Percentiles rank a stretch among this genome's conserved stretches.
Evolutionary conservation across 2,329 filamentous ascomycete genomes (phyloP).

Genomic region (Cryphonectria nitschkei): DNA sequence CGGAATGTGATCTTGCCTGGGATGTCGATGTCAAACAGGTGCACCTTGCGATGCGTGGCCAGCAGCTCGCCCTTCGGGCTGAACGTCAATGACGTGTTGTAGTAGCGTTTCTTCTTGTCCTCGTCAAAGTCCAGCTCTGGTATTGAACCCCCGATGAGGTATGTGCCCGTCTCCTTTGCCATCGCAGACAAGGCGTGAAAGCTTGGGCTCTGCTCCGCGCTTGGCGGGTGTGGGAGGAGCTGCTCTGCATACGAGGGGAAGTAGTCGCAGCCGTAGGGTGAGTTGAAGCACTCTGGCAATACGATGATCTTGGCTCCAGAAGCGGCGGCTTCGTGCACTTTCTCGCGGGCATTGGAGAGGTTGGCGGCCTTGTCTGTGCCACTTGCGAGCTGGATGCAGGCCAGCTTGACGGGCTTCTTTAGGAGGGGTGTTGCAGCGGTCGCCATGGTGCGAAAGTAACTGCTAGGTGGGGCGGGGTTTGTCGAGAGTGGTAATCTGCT

Average conservation of each 20-base stretch:
- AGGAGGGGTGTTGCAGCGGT: conserved; percentile 53
- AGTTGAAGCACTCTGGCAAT: conserved; percentile 98
- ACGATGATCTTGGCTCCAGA: conserved; percentile 84
- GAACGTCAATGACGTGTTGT: conserved; percentile 91
- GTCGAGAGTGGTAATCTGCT: conserved; percentile 12
- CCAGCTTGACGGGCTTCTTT: conserved; percentile 77
- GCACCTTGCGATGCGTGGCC: conserved; percentile 89
- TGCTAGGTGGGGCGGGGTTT: conserved; percentile 27
- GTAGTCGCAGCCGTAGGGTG: conserved; percentile 87
- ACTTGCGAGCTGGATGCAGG: conserved; percentile 79
- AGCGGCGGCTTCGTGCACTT: conserved; percentile 79
- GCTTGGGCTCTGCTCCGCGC: conserved; percentile 72
- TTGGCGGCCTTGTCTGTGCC: conserved; percentile 85
- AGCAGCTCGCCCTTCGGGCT: conserved; percentile 76
- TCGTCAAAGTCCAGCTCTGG: conserved; percentile 68
- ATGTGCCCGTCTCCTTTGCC: conserved; percentile 77
- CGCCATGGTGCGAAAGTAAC: conserved; percentile 40
- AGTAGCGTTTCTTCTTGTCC: conserved; percentile 65
- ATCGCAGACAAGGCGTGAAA: conserved; percentile 83
- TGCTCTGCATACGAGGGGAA: conserved; percentile 93
- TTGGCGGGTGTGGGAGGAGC: conserved; percentile 76
- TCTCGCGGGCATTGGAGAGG: conserved; percentile 76
- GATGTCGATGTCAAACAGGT: conserved; percentile 97
- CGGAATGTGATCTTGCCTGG: conserved; percentile 91
- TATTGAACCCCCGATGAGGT: conserved; percentile 89